Evolutionary conservation across 305 asterid genomes (phyloP), one percentile per base, ranked within the genome.

Genomic region (Solanum aculeatissimum): DNA sequence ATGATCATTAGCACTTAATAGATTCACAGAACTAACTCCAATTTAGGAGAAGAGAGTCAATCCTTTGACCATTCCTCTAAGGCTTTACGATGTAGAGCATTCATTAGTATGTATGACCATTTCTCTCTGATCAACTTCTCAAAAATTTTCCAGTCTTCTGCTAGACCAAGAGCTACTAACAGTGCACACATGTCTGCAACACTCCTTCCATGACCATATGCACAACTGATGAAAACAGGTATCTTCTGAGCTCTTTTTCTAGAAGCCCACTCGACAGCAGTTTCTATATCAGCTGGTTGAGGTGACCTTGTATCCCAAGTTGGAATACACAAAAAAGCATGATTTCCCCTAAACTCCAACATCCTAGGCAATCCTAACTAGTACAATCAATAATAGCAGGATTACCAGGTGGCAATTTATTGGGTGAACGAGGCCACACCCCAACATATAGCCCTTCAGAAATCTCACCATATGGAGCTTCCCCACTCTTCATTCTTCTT

Each of bases 251-350:
- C 91, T 83, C 98, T 92, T 91, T 95, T 94, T 87, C 97, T 88
- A 83, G 94, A 91, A 91, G 97, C 98, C 98, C 98, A 96, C 77
- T 93, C 94, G 68, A 96, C 98, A 27, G 98, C 98, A 57, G 83
- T 83, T 89, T 95, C 99, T 49, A 95, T 95, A 85, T 94, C 94
- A 38, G 88, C 91, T 25, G 98, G 97, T 57, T 85, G 89, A 85
- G 97, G 99, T 2, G 99, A 87, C 83, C 98, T 89, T 1, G 99
- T 95, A 84, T 96, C 98, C 94, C 98, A 96, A 10, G 98, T 93
- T 0, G 98, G 99, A 84, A 96, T 60, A 47, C 98, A 95, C 86
- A 95, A 82, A 89, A 93, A 96, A 0, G 95, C 96, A 79, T 83
- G 87, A 82, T 82, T 82, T 83, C 95, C 94, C 0, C 93, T 78